phyloP scores from a whole-genome alignment of 768 basidiomycete genomes.

The Agrocybe pediades region DNA sequence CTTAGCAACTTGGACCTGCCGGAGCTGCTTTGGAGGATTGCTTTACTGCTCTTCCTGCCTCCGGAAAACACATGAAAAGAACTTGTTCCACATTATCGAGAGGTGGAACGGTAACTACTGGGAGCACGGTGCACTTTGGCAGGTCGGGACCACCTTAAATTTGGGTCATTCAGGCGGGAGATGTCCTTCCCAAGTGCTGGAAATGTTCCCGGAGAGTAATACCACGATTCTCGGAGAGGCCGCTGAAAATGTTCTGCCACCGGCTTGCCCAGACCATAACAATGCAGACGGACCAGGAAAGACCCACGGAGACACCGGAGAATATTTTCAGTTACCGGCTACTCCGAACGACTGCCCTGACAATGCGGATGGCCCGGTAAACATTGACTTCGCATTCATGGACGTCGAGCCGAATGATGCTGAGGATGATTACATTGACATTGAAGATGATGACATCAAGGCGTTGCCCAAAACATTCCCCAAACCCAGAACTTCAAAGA shows the following conservation, averaged over 20 bases:
- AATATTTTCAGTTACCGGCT: too few relatives aligned
- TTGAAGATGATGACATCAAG: background rate
- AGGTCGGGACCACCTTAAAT: slow-evolving; percentile 19
- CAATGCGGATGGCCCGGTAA: too few relatives aligned
- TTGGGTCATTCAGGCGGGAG: slow-evolving; percentile 20
- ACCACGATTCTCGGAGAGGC: background rate
- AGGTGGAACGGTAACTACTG: slow-evolving; percentile 21
- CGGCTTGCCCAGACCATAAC: background rate
- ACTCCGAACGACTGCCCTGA: background rate
- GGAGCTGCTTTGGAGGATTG: background rate
- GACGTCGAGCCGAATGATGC: background rate
- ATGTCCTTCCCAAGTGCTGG: slow-evolving; percentile 28
- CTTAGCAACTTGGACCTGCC: background rate
- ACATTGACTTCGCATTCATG: too few relatives aligned
- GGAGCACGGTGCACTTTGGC: slow-evolving; percentile 11
- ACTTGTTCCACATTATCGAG: slow-evolving; percentile 19
- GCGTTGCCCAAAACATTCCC: background rate
- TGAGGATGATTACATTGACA: background rate
- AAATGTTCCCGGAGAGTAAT: background rate
- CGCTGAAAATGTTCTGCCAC: background rate
- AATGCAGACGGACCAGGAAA: too few relatives aligned
- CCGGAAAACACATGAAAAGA: background rate
- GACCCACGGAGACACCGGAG: background rate
- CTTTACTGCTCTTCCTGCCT: slow-evolving; percentile 5
- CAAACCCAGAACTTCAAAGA: background rate